phyloP scores from a whole-genome alignment of 2,329 filamentous ascomycete species.

The Botrytis pseudocinerea region DNA sequence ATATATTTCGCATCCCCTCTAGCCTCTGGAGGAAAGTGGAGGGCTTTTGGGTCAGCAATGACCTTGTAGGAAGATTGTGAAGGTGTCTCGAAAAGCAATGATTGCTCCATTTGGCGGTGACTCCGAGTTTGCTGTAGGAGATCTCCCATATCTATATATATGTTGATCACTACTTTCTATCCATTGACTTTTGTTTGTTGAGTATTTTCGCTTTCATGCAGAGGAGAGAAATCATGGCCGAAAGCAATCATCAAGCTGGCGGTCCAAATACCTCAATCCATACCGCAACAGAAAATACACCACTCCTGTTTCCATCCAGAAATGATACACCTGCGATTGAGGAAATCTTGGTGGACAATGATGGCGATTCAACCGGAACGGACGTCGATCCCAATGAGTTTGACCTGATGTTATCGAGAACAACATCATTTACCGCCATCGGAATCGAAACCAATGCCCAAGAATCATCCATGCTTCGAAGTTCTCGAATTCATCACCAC shows the following conservation, averaged over 20 bases:
- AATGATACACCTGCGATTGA: constrained; percentile 22
- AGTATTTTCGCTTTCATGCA: neutral
- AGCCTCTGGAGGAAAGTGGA: constrained; percentile 5
- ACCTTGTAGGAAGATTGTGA: neutral
- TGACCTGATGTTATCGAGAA: constrained; percentile 36
- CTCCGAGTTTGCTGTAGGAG: neutral
- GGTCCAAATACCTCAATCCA: neutral
- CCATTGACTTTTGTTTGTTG: neutral
- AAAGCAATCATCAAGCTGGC: neutral
- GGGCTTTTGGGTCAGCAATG: neutral
- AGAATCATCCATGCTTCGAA: constrained; percentile 39
- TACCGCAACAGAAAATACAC: constrained; percentile 16
- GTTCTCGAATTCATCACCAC: constrained; percentile 34
- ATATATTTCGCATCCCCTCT: neutral
- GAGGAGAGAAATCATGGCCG: neutral
- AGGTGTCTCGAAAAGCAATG: neutral
- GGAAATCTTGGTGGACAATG: constrained; percentile 24
- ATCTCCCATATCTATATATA: neutral
- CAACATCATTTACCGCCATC: constrained; percentile 36
- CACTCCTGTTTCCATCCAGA: constrained; percentile 24
- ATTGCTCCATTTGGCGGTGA: constrained; percentile 10
- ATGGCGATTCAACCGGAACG: constrained; percentile 44
- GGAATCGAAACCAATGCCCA: constrained; percentile 38
- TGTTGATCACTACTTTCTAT: neutral
- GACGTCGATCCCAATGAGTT: constrained; percentile 40